A percentile compares a stretch with the other conserved stretches of the same genome.
phyloP scores from a whole-genome alignment of 306 rosid genomes.

The Trifolium fragiferum region DNA sequence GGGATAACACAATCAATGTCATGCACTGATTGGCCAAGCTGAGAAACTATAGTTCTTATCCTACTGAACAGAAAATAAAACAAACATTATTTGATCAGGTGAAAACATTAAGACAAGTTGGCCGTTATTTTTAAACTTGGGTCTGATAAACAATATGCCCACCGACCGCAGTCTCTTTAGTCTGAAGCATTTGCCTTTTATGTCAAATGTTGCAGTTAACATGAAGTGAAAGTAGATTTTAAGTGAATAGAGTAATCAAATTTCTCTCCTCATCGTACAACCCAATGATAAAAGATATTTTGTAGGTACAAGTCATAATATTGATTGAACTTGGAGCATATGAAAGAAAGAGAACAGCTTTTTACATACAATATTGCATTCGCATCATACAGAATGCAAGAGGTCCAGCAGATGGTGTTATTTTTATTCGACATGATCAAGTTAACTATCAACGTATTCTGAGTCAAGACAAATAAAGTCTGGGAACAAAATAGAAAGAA shows the following conservation, averaged over 20 bases:
- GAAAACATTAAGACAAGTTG: conserved; percentile 11
- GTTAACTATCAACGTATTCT: conserved; percentile 29
- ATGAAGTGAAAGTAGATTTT: conserved; percentile 7
- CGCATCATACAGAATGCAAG: conserved; percentile 23
- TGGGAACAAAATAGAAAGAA: conserved; percentile 35
- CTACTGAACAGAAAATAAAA: conserved; percentile 10
- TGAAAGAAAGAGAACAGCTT: conserved; percentile 19
- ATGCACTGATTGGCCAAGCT: conserved; percentile 18
- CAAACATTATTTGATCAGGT: background rate
- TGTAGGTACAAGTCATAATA: conserved; percentile 11
- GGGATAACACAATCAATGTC: conserved; percentile 3
- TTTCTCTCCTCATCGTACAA: conserved; percentile 27
- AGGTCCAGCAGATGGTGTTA: conserved; percentile 34
- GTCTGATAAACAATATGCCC: conserved; percentile 27
- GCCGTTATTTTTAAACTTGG: conserved; percentile 17
- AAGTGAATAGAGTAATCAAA: conserved; percentile 15
- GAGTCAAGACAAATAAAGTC: conserved; percentile 28
- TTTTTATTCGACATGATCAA: conserved; percentile 9
- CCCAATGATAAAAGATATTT: conserved; percentile 21
- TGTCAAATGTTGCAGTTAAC: conserved; percentile 30
- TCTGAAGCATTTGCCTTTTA: background rate
- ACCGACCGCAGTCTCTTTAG: conserved; percentile 2
- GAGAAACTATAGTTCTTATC: background rate
- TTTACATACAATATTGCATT: conserved; percentile 26
- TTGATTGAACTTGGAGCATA: background rate